Evolutionary conservation across 345 rosid genomes (phyloP).

Genomic region (Hibiscus mutabilis): DNA sequence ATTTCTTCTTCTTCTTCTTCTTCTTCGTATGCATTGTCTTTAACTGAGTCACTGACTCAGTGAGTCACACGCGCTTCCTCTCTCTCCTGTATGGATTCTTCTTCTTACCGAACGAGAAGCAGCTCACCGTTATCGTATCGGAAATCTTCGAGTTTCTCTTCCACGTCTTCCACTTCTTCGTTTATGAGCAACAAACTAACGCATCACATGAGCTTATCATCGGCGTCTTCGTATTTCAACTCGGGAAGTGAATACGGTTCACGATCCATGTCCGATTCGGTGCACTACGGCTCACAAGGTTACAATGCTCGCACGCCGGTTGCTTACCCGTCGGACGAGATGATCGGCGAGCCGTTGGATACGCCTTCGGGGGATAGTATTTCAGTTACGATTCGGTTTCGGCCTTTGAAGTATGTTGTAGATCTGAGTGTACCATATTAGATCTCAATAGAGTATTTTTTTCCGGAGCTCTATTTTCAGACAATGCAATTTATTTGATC

Average conservation of each 20-base stretch:
- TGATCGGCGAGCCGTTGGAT: slow-evolving; percentile 49
- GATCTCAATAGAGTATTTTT: slow-evolving; percentile 37
- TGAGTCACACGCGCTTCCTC: slow-evolving; percentile 24
- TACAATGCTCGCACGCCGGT: slow-evolving; percentile 41
- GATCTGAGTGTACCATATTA: slow-evolving; percentile 42
- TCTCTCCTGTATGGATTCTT: slow-evolving; percentile 49
- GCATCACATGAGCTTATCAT: slow-evolving; percentile 71
- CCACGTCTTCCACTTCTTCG: slow-evolving; percentile 72
- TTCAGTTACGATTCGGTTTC: slow-evolving; percentile 91
- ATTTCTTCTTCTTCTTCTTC: slow-evolving; percentile 24
- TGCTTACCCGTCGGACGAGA: slow-evolving; percentile 58
- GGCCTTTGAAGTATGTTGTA: slow-evolving; percentile 80
- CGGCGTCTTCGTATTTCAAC: slow-evolving; percentile 47
- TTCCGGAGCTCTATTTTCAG: not conserved
- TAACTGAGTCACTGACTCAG: slow-evolving; percentile 33
- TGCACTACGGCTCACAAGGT: slow-evolving; percentile 30
- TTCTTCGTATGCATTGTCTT: slow-evolving; percentile 11
- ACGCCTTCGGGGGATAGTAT: slow-evolving; percentile 79
- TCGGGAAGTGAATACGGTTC: slow-evolving; percentile 43
- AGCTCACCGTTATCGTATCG: slow-evolving; percentile 76
- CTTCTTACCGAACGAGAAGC: slow-evolving; percentile 63
- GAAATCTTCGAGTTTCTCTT: slow-evolving; percentile 70
- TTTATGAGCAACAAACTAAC: slow-evolving; percentile 43
- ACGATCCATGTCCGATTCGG: slow-evolving; percentile 78
- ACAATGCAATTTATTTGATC: not conserved